These are phyloP conservation scores for Eucalyptus cloeziana DNA, from an alignment of 345 rosid species.

Conservation along the genomic window DNA sequence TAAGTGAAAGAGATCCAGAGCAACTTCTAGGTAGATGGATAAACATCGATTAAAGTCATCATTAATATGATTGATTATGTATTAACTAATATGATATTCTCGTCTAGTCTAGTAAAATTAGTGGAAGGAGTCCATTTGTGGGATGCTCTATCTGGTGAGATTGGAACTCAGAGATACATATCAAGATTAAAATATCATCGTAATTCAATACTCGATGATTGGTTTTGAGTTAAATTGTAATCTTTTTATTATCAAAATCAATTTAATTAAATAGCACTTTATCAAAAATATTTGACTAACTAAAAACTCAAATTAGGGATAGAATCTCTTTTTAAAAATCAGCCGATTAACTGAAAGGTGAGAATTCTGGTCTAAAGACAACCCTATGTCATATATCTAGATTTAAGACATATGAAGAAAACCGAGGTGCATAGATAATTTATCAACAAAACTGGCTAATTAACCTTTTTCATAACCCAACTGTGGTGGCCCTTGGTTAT, in stretches of 20 bases:
- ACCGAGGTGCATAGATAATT: too few species aligned
- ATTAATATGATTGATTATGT: not conserved
- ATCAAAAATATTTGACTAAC: too few species aligned
- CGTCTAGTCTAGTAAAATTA: not conserved
- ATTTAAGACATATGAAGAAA: too few species aligned
- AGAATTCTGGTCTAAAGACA: too few species aligned
- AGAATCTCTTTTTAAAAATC: not conserved
- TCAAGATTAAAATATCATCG: too few species aligned
- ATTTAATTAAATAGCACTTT: too few species aligned
- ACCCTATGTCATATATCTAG: too few species aligned
- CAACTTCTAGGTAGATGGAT: not conserved
- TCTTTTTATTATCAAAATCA: too few species aligned
- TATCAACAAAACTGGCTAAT: too few species aligned
- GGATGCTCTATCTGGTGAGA: not conserved
- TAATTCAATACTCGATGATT: not conserved
- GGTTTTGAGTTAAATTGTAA: not conserved
- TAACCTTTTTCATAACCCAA: too few species aligned
- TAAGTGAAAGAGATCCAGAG: not conserved
- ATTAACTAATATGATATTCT: not conserved
- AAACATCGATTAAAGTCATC: not conserved
- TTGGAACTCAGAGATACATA: too few species aligned
- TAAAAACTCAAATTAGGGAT: not conserved
- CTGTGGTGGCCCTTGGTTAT: rapidly evolving
- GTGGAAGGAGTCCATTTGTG: not conserved
- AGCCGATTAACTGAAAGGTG: not conserved